A percentile compares a stretch with the other conserved stretches of the same genome.
Conservation (phyloP, 257 asterid species). For the Solanum chiquidenum region DNA sequence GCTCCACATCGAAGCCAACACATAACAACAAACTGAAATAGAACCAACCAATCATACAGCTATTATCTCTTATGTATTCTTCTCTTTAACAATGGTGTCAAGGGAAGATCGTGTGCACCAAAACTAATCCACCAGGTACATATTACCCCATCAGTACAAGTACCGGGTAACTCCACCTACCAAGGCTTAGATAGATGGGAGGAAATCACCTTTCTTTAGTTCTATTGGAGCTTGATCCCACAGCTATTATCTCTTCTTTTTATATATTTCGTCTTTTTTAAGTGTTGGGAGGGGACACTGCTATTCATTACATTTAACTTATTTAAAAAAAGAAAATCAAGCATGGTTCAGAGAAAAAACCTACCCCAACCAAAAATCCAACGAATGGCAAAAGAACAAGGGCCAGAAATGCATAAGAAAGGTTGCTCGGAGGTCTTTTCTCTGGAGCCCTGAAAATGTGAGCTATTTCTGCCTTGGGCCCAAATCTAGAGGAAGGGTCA, state of each 20-base stretch:
- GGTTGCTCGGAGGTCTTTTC: constrained; percentile 72
- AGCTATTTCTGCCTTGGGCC: constrained; percentile 82
- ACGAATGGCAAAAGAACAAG: constrained; percentile 65
- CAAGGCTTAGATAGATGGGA: not conserved
- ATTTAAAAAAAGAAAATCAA: not conserved
- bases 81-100: not conserved
- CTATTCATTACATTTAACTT: not conserved
- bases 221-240: not conserved
- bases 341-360: not conserved
- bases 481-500: constrained; percentile 64
- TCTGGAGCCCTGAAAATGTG: constrained; percentile 91
- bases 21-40: not conserved
- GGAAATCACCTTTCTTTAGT: not conserved
- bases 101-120: too few relatives aligned
- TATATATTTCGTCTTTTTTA: not conserved
- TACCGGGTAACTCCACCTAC: not conserved
- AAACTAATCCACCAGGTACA: not conserved
- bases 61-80: not conserved
- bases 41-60: not conserved
- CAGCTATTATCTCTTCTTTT: not conserved
- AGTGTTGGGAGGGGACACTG: not conserved
- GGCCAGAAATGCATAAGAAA: constrained; percentile 69
- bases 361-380: constrained; percentile 91
- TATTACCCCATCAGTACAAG: not conserved
- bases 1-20: not conserved